Evolutionary conservation across 495 filamentous ascomycete genomes (phyloP).

Genomic region (Penicillium arizonense): DNA sequence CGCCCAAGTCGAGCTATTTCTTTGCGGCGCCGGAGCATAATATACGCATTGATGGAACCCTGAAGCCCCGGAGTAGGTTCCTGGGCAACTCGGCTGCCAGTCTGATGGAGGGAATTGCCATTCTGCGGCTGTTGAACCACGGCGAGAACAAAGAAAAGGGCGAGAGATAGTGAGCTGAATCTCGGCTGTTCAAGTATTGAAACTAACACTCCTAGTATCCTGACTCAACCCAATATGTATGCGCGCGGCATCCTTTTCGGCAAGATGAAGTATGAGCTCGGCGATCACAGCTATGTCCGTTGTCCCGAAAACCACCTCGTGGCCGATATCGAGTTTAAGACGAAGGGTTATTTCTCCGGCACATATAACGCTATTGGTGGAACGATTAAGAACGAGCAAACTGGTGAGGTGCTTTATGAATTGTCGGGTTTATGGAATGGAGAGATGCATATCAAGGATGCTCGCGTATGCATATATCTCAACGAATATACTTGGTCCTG

Average conservation of each 20-base stretch:
- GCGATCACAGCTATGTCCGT: conserved; percentile 91
- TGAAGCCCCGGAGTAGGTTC: conserved; percentile 97
- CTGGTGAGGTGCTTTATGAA: conserved; percentile 83
- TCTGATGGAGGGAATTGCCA: conserved; percentile 95
- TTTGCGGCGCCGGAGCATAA: conserved; percentile 96
- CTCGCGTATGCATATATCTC: conserved; percentile 56
- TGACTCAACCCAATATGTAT: conserved; percentile 99
- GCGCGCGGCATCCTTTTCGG: conserved; percentile 95
- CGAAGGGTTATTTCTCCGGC: conserved; percentile 95
- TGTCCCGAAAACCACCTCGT: conserved; percentile 83
- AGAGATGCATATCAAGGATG: conserved; percentile 86
- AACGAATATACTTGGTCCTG: neutral
- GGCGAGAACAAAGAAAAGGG: conserved; percentile 58
- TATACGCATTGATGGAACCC: conserved; percentile 91
- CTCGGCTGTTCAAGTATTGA: neutral
- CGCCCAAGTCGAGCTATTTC: conserved; percentile 98
- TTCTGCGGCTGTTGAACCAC: conserved; percentile 78
- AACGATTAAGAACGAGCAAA: conserved; percentile 84
- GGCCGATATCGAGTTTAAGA: conserved; percentile 98
- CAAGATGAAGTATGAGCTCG: conserved; percentile 99
- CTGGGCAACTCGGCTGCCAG: conserved; percentile 96
- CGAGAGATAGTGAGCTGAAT: conserved; percentile 78
- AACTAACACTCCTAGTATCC: conserved; percentile 53
- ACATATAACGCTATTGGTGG: conserved; percentile 96
- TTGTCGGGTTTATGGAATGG: conserved; percentile 90